Evolutionary conservation across 2,329 filamentous ascomycete species (phyloP), one percentile per base, ranked within the genome.

Genomic region (Monilinia fructicola): DNA sequence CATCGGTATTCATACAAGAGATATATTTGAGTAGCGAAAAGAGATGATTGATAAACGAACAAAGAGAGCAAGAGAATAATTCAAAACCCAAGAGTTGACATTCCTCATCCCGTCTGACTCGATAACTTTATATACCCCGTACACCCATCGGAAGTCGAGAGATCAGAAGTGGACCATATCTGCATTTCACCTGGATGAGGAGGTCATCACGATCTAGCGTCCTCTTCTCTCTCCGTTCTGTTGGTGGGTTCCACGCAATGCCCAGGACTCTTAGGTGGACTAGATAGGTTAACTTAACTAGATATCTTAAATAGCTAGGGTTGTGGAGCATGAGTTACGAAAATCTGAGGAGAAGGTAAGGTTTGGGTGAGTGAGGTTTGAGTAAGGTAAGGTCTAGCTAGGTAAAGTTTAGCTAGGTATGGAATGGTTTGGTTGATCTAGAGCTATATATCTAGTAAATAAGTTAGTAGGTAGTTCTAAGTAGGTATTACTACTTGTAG

Each of bases 51-150:
- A 35, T 35, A 35, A 31, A 35, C 31, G 31, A 35, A 4, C 31
- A 35, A 35, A 58, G 40, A 18, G 55, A n/a, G 18, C 21, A 23
- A 52, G 12, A 59, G 55, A 44, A 38, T 48, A 28, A 59, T 23
- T 11, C 28, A n/a, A 31, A 46, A 54, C 28, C 21, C 7, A 12
- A 10, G 21, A 18, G 16, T 11, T 16, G 28, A 2, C 28, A 31
- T 35, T 16, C 42, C 28, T 28, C 31, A 48, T 46, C 9, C 1
- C 40, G 42, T 46, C 55, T 59, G 42, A 31, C 55, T 46, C 10
- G 40, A 59, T 31, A 16, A 46, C 26, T 59, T 59, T 59, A 59
- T 59, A 59, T 46, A 55, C n/a, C 31, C 31, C 6, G 3, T 31
- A 28, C 10, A 55, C 21, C 21, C 23, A 54, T 35, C 31, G 14